phyloP scores from a whole-genome alignment of 495 filamentous ascomycete species.

The Cladorrhinum samala region DNA sequence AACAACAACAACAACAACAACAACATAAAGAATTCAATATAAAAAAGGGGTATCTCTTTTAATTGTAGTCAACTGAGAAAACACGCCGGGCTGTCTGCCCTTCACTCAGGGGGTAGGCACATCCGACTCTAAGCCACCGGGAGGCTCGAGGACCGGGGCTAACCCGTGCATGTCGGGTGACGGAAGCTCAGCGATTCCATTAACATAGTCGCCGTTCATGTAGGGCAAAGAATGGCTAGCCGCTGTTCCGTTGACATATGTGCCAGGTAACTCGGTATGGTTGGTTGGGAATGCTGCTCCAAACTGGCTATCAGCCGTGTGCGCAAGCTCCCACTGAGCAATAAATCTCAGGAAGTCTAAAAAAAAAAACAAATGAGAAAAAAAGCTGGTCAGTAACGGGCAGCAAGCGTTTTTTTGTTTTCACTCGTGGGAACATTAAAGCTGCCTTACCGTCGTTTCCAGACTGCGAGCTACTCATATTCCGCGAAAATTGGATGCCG shows the following conservation, averaged over 20 bases:
- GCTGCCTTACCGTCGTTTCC: conserved; percentile 18
- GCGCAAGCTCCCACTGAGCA: conserved; percentile 24
- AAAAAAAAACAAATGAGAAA: neutral
- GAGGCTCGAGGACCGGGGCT: conserved; percentile 20
- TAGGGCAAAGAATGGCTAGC: neutral
- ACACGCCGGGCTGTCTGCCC: no score
- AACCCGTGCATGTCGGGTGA: conserved; percentile 15
- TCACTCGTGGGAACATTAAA: no score
- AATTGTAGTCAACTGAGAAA: no score
- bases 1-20: no score
- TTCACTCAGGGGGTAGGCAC: conserved; percentile 7
- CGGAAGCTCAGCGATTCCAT: conserved; percentile 14
- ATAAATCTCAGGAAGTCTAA: conserved; percentile 29
- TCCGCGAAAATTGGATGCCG: conserved; percentile 29
- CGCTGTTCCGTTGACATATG: conserved; percentile 18
- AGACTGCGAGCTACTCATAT: conserved; percentile 16
- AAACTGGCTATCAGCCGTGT: conserved; percentile 24
- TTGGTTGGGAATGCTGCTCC: conserved; percentile 24
- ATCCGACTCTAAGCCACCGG: conserved; percentile 12
- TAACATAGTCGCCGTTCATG: neutral
- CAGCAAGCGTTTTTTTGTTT: no score
- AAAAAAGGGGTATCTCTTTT: no score
- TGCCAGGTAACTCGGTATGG: conserved; percentile 25
- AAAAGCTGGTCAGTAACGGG: conserved; percentile 1
- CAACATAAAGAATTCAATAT: no score